A percentile compares a stretch with the other conserved stretches of the same genome.
These are phyloP conservation scores for Atalantia buxifolia DNA, from an alignment of 345 rosid genomes.

Conservation along the genomic window DNA sequence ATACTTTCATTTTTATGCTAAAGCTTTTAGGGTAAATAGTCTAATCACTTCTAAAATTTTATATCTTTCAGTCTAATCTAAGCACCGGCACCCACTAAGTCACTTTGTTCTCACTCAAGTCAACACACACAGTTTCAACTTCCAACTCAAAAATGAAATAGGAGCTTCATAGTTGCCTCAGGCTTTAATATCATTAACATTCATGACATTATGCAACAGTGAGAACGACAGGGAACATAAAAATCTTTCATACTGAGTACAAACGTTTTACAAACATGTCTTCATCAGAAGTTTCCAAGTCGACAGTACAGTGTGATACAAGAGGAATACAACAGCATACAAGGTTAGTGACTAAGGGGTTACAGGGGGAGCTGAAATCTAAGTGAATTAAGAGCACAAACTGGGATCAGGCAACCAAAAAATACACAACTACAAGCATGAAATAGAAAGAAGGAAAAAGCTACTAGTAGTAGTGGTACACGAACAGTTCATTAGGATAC, in stretches of 20 bases:
- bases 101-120: background rate
- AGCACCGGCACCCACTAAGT: background rate
- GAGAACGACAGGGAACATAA: background rate
- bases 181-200: background rate
- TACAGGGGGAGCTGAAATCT: slow-evolving; percentile 1
- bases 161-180: background rate
- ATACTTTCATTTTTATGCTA: no score
- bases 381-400: slow-evolving; percentile 1
- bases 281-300: slow-evolving; percentile 2
- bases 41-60: no score
- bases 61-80: no score
- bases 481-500: background rate
- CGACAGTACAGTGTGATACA: background rate
- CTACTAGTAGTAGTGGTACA: background rate
- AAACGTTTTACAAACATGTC: background rate
- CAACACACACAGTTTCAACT: background rate
- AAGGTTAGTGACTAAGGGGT: slow-evolving; percentile 21
- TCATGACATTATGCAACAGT: background rate
- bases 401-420: slow-evolving; percentile 7
- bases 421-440: slow-evolving; percentile 13
- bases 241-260: background rate
- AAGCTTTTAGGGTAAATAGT: no score
- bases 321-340: slow-evolving; percentile 16
- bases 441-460: background rate
- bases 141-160: background rate